phyloP scores from a whole-genome alignment of 106 monocot species.

The Acorus calamus region DNA sequence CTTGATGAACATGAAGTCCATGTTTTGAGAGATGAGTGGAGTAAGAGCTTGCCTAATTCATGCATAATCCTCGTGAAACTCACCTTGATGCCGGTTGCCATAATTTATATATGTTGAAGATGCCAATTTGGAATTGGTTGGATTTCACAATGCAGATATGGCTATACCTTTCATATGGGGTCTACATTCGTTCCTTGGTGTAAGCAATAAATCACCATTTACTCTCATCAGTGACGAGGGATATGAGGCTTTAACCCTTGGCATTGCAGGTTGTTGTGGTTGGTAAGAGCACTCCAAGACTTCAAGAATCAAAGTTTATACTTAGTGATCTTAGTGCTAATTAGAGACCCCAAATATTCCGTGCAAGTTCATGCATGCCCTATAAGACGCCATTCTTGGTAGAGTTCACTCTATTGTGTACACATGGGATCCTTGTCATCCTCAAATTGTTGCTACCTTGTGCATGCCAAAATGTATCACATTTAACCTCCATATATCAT shows the following conservation, averaged over 20 bases:
- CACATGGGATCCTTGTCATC: not conserved
- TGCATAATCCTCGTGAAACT: conserved; percentile 34
- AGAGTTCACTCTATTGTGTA: conserved; percentile 1
- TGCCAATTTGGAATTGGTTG: conserved; percentile 71
- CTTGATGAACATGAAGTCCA: too few species aligned
- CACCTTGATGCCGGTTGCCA: conserved; percentile 42
- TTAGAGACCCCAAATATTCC: conserved; percentile 13
- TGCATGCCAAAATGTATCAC: not conserved
- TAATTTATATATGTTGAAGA: conserved; percentile 60
- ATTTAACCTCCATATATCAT: too few species aligned
- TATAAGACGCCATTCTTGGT: not conserved
- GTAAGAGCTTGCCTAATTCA: conserved; percentile 22
- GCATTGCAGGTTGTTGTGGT: conserved; percentile 54
- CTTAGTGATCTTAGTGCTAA: conserved; percentile 4
- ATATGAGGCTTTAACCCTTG: conserved; percentile 49
- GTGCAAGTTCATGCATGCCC: conserved; percentile 9
- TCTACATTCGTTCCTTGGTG: conserved; percentile 62
- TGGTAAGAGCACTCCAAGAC: conserved; percentile 74
- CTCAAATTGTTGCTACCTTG: conserved; percentile 4
- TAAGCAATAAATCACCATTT: conserved; percentile 42
- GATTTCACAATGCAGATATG: conserved; percentile 78
- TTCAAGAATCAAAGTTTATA: conserved; percentile 16
- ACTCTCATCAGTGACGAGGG: conserved; percentile 61
- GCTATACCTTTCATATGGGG: conserved; percentile 43
- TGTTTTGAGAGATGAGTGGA: conserved; percentile 17